Evolutionary conservation across 129 eudicot genomes (phyloP), one percentile per base, ranked within the genome.

Genomic region (Calendula officinalis): DNA sequence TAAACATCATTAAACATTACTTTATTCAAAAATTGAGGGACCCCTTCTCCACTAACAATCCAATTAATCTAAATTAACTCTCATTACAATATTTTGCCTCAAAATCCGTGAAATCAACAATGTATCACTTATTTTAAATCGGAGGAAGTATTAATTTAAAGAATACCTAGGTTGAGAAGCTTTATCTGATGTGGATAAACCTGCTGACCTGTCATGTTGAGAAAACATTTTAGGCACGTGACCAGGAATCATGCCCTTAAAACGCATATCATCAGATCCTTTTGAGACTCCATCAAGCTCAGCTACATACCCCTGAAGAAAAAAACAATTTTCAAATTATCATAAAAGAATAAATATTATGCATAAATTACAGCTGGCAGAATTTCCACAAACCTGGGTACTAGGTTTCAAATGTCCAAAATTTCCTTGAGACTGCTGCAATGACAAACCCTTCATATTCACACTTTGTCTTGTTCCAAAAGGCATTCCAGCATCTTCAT

Each of bases 121-220:
- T 44, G 3, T 10, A 3, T 11, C n/a, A n/a, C n/a, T n/a, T n/a
- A n/a, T n/a, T n/a, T 8, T 8, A 44, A 14, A 44, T 8, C 10
- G 10, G 5, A 44, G 4, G 49, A 48, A 34, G 11, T 30, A 10
- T 3, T 2, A 35, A 17, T 43, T 48, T 3, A 41, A 48, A 60
- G 1, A 14, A 38, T 67, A 89, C 97, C 97, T 85, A n/a, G 85
- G 53, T 62, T 80, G 75, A 17, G 86, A 56, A 65, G 69, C 77
- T 37, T 72, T 78, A 76, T 67, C 68, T 54, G 81, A 50, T 8
- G 75, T 1, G 43, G 57, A 60, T 53, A 71, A 49, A 51, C 78
- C 87, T 61, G 62, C 67, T 56, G 83, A 58, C 75, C 73, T 71
- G 56, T 65, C 75, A 33, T 67, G 66, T 32, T 77, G 77, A 47